Conservation (phyloP, 2,329 filamentous ascomycete genomes). For the Thelonectria discophora region DNA sequence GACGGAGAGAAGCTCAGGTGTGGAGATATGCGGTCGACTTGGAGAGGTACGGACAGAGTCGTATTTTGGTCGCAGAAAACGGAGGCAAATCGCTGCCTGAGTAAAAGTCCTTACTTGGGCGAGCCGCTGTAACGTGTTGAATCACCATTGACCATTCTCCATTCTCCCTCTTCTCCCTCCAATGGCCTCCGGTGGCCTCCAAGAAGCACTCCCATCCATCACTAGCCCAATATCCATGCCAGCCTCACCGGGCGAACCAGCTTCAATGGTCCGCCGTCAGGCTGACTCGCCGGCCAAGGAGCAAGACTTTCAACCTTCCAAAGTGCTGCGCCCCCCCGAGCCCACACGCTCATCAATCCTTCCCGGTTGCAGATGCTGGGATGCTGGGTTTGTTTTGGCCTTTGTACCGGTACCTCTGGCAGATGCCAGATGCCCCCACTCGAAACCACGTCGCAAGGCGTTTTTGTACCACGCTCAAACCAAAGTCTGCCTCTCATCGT, state of each 20-base stretch:
- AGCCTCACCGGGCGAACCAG: background rate
- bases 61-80: no score
- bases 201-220: no score
- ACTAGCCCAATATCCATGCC: no score
- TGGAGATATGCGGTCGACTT: no score
- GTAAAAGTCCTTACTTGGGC: background rate
- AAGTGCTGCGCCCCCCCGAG: background rate
- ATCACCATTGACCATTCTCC: no score
- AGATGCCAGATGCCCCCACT: background rate
- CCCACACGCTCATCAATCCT: background rate
- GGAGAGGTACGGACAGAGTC: no score
- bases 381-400: background rate
- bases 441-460: slow-evolving; percentile 13
- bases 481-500: no score
- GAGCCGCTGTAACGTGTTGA: background rate
- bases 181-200: no score
- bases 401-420: background rate
- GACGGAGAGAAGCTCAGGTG: no score
- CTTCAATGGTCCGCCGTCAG: background rate
- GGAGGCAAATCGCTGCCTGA: background rate
- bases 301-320: background rate
- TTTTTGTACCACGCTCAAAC: background rate
- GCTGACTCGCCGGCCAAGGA: slow-evolving; percentile 1
- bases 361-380: background rate
- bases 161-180: no score